These are phyloP conservation scores for Colletotrichum paranaense DNA, from an alignment of 2,329 filamentous ascomycete species.

Conservation along the genomic window DNA sequence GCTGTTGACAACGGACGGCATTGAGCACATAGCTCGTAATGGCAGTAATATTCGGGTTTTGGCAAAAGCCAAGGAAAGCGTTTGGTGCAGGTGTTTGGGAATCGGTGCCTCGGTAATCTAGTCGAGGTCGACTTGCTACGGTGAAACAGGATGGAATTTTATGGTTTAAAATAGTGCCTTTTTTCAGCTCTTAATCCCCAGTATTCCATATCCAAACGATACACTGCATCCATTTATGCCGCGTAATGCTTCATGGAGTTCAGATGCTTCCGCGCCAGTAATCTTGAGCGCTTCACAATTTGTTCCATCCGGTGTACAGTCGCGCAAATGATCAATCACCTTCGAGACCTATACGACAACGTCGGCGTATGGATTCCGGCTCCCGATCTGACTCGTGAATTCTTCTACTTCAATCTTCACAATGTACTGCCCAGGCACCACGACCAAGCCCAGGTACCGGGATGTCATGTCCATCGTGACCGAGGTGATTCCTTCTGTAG, in stretches of 20 bases:
- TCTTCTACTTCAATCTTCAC: constrained; percentile 90
- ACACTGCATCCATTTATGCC: background rate
- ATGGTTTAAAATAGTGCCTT: constrained; percentile 2
- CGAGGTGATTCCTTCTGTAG: constrained; percentile 49
- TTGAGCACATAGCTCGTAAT: constrained; percentile 5
- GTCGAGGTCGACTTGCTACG: constrained; percentile 17
- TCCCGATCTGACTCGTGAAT: constrained; percentile 65
- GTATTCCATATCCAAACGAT: background rate
- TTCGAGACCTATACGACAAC: background rate
- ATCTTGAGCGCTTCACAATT: background rate
- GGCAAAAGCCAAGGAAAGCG: background rate
- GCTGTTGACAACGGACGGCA: background rate
- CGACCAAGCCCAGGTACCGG: constrained; percentile 88
- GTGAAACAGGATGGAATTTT: background rate
- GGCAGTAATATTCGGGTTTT: background rate
- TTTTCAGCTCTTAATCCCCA: constrained; percentile 16
- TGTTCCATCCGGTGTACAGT: background rate
- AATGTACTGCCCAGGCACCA: constrained; percentile 88
- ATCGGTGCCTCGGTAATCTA: constrained; percentile 18
- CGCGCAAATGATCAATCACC: background rate
- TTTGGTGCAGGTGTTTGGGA: constrained; percentile 24
- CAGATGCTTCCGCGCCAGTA: background rate
- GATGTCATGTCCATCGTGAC: constrained; percentile 80
- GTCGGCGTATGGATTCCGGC: constrained; percentile 25
- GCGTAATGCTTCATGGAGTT: background rate